Conservation (phyloP, 2,329 filamentous ascomycete species). For the Hypoxylon sp. region DNA sequence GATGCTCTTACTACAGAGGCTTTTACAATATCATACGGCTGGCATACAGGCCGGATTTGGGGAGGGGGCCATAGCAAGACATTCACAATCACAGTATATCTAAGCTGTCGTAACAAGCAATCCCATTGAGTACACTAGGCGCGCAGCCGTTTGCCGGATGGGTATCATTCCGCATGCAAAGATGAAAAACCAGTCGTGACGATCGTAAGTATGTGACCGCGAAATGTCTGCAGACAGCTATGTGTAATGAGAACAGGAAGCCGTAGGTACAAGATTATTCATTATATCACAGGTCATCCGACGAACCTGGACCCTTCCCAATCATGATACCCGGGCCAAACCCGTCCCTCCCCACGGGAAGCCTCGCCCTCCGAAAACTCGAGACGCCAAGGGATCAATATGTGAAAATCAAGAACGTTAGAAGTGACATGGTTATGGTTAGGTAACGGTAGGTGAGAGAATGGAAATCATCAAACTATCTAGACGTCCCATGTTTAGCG, state of each 20-base stretch:
- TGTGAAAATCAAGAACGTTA: slow-evolving; percentile 1
- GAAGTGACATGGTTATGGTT: neutral
- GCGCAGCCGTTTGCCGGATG: slow-evolving; percentile 38
- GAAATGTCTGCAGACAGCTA: slow-evolving; percentile 31
- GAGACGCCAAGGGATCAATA: slow-evolving; percentile 11
- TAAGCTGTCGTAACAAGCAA: slow-evolving; percentile 12
- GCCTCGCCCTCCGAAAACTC: neutral
- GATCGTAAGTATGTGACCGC: slow-evolving; percentile 17
- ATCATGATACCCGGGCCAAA: slow-evolving; percentile 14
- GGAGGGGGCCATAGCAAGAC: neutral
- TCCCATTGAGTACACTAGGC: slow-evolving; percentile 36
- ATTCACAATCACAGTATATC: neutral
- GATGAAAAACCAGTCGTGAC: slow-evolving; percentile 26
- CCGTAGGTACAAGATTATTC: slow-evolving; percentile 29
- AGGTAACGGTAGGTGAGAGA: neutral
- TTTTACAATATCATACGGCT: neutral
- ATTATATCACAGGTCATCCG: slow-evolving; percentile 20
- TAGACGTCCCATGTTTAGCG: neutral
- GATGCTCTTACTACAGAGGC: neutral
- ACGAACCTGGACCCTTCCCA: slow-evolving; percentile 13
- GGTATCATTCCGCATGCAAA: slow-evolving; percentile 44
- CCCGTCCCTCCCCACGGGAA: slow-evolving; percentile 3
- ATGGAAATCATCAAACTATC: slow-evolving; percentile 6
- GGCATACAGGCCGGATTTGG: too few species aligned
- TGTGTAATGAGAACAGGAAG: slow-evolving; percentile 25